Percentiles rank a stretch among this genome's conserved stretches.
Evolutionary conservation across 2,329 filamentous ascomycete species (phyloP).

Genomic region (Corynespora cassiicola): DNA sequence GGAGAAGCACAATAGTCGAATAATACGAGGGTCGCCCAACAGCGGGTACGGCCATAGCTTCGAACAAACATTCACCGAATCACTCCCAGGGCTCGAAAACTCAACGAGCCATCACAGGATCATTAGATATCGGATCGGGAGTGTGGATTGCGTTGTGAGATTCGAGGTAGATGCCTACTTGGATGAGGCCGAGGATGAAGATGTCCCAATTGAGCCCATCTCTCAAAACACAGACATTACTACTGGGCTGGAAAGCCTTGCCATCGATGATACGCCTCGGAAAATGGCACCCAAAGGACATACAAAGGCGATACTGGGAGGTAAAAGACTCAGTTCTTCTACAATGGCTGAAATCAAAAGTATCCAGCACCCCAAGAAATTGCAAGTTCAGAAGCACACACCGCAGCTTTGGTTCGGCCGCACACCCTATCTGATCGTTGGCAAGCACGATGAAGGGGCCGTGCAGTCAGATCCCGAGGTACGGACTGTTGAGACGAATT

Average conservation of each 20-base stretch:
- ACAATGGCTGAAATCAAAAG: conserved; percentile 27
- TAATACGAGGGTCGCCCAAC: conserved; percentile 16
- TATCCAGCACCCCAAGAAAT: too few species aligned
- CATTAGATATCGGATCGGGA: conserved; percentile 22
- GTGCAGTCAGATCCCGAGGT: conserved; percentile 12
- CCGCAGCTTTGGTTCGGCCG: conserved; percentile 31
- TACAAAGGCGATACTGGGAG: conserved; percentile 12
- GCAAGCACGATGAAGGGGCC: conserved; percentile 17
- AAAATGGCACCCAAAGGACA: conserved; percentile 1
- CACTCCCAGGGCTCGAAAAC: conserved; percentile 18
- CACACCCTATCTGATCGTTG: conserved; percentile 22
- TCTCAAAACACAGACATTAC: conserved; percentile 8
- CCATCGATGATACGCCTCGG: conserved; percentile 1
- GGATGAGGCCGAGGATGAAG: conserved; percentile 3
- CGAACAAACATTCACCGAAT: conserved; percentile 31
- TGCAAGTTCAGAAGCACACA: conserved; percentile 13
- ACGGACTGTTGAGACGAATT: conserved; percentile 8
- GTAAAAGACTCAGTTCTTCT: conserved; percentile 5
- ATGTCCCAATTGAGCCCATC: background rate
- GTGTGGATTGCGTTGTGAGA: conserved; percentile 20
- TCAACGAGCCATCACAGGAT: conserved; percentile 25
- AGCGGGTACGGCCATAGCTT: conserved; percentile 41
- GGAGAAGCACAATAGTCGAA: conserved; percentile 21
- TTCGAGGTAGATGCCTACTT: conserved; percentile 29
- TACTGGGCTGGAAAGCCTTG: conserved; percentile 5